Conservation (phyloP, 2,329 filamentous ascomycete species). For the Magnaporthales sp. region DNA sequence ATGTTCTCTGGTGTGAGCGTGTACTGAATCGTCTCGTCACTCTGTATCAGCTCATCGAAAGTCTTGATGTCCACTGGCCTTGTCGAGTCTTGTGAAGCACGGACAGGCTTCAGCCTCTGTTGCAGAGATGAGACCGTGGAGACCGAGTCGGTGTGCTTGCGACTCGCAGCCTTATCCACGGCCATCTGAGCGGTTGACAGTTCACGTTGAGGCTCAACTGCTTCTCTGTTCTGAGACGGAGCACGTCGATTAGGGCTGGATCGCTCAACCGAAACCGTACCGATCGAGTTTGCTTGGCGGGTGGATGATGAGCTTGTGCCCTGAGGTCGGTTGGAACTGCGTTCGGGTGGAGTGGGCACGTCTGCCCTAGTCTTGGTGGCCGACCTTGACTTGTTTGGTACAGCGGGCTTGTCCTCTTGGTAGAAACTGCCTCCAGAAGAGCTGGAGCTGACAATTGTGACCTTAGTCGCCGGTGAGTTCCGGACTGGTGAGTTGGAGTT, state of each 20-base stretch:
- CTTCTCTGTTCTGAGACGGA: conserved; percentile 8
- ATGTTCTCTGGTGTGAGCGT: conserved; percentile 74
- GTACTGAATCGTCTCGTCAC: conserved; percentile 74
- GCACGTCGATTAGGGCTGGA: not conserved
- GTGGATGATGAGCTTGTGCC: not conserved
- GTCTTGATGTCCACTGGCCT: conserved; percentile 32
- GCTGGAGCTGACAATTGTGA: conserved; percentile 22
- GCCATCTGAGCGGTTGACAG: not conserved
- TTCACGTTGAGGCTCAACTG: conserved; percentile 6
- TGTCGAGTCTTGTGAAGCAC: conserved; percentile 47
- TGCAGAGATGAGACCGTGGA: conserved; percentile 42
- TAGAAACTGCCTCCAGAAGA: conserved; percentile 21
- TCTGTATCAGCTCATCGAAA: conserved; percentile 73
- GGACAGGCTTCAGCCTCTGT: conserved; percentile 41
- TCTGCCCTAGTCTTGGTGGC: conserved; percentile 9
- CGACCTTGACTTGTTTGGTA: conserved; percentile 21
- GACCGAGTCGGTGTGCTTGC: conserved; percentile 37
- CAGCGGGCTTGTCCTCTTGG: conserved; percentile 25
- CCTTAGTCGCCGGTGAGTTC: conserved; percentile 7
- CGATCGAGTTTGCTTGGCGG: conserved; percentile 17
- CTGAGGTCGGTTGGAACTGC: conserved; percentile 11
- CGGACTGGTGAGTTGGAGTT: not conserved
- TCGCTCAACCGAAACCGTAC: conserved; percentile 22
- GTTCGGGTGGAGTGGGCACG: conserved; percentile 10
- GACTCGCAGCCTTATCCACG: conserved; percentile 15